Percentiles rank a stretch among this genome's conserved stretches.
Conservation (phyloP, 192 early-diverging fungal genomes). For the Coemansia sp. region DNA sequence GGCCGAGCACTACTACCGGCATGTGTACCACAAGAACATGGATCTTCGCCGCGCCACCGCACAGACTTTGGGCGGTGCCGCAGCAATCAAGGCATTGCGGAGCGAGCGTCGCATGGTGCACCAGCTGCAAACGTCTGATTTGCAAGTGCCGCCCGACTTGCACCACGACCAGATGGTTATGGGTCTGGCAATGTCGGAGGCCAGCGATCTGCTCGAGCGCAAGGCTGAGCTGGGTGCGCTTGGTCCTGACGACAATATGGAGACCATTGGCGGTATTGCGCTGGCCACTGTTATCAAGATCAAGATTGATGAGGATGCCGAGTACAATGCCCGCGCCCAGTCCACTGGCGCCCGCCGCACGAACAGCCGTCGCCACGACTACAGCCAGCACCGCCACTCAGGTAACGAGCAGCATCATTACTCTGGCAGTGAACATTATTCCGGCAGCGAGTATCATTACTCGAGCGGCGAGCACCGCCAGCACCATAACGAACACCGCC, state of each 20-base stretch:
- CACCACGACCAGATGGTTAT: slow-evolving; percentile 42
- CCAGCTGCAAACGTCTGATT: slow-evolving; percentile 14
- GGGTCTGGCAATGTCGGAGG: slow-evolving; percentile 42
- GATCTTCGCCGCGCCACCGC: slow-evolving; percentile 31
- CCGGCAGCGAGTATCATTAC: not conserved
- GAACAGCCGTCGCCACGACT: not conserved
- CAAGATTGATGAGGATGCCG: slow-evolving; percentile 42
- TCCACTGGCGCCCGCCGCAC: slow-evolving; percentile 8
- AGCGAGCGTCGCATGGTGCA: slow-evolving; percentile 23
- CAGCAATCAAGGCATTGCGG: slow-evolving; percentile 39
- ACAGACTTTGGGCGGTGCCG: slow-evolving; percentile 43
- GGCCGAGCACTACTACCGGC: slow-evolving; percentile 48
- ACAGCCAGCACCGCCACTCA: not conserved
- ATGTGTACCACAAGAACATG: slow-evolving; percentile 38
- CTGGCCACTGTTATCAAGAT: slow-evolving; percentile 50
- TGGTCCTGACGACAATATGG: slow-evolving; percentile 38
- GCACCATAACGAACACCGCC: not conserved
- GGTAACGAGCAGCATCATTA: too few species aligned
- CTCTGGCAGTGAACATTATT: too few species aligned
- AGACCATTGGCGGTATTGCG: slow-evolving; percentile 40
- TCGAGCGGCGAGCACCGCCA: not conserved
- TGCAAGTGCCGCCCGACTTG: slow-evolving; percentile 28
- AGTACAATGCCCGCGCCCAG: not conserved
- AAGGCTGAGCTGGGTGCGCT: slow-evolving; percentile 23
- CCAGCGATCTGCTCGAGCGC: slow-evolving; percentile 28